Evolutionary conservation across 1,139 yeast genomes (phyloP).

Genomic region (Geotrichum citri-aurantii): DNA sequence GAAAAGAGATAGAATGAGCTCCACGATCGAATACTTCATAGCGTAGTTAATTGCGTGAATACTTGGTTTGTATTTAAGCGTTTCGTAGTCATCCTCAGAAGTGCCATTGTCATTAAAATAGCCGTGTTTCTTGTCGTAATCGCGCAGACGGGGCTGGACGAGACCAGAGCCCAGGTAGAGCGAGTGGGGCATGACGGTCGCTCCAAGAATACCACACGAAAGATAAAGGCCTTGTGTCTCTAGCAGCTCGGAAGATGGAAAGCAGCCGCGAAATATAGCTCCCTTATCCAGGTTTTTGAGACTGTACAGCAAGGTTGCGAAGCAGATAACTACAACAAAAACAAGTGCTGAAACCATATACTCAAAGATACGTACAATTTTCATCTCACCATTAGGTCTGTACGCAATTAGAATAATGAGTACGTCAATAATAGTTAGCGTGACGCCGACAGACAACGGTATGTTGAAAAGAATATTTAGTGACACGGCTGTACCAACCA

Average conservation of each 20-base stretch:
- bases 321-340: slow-evolving; percentile 66
- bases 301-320: slow-evolving; percentile 58
- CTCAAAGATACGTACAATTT: slow-evolving; percentile 60
- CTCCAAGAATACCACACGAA: slow-evolving; percentile 74
- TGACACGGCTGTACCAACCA: slow-evolving; percentile 83
- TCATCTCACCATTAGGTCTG: slow-evolving; percentile 61
- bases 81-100: slow-evolving; percentile 31
- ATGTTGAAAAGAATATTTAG: slow-evolving; percentile 60
- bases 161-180: slow-evolving; percentile 69
- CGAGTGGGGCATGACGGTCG: slow-evolving; percentile 81
- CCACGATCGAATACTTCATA: slow-evolving; percentile 59
- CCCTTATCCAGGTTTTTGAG: slow-evolving; percentile 46
- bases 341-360: slow-evolving; percentile 60
- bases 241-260: slow-evolving; percentile 61
- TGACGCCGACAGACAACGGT: slow-evolving; percentile 76
- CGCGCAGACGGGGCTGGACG: slow-evolving; percentile 65
- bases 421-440: slow-evolving; percentile 65
- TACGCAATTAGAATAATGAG: slow-evolving; percentile 69
- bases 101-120: slow-evolving; percentile 35
- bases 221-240: slow-evolving; percentile 60
- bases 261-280: slow-evolving; percentile 60
- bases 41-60: slow-evolving; percentile 59
- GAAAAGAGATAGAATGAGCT: slow-evolving; percentile 56
- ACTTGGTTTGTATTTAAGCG: slow-evolving; percentile 47
- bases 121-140: slow-evolving; percentile 43